These are phyloP conservation scores for Potentilla sterilis DNA, from an alignment of 306 rosid species.

Conservation along the genomic window DNA sequence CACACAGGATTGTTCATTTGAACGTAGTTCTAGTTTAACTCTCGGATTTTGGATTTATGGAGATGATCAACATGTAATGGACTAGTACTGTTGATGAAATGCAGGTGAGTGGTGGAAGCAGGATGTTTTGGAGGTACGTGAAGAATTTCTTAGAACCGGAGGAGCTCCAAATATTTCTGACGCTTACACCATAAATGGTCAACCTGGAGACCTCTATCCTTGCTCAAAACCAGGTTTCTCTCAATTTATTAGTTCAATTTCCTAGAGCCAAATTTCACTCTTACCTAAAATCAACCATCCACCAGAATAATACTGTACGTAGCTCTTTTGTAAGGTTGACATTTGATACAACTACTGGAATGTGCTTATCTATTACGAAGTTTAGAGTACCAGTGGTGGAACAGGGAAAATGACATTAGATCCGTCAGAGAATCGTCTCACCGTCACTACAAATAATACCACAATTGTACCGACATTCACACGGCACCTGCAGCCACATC, in stretches of 20 bases:
- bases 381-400: background rate
- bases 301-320: background rate
- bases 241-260: background rate
- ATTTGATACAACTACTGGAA: background rate
- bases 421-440: conserved; percentile 21
- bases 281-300: background rate
- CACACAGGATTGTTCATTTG: background rate
- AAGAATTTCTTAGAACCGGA: conserved; percentile 29
- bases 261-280: too few species aligned
- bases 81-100: background rate
- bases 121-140: conserved; percentile 33
- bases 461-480: conserved; percentile 34
- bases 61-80: background rate
- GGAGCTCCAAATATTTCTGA: conserved; percentile 41
- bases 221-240: conserved; percentile 49
- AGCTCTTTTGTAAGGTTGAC: background rate
- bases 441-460: conserved; percentile 25
- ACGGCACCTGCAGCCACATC: conserved; percentile 36
- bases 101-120: conserved; percentile 65
- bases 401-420: background rate
- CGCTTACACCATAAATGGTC: conserved; percentile 62
- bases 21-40: background rate
- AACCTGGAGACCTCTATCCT: conserved; percentile 56
- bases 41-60: background rate
- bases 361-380: background rate